Evolutionary conservation across 768 basidiomycete genomes (phyloP).

Genomic region (Tylopilus intermedius): DNA sequence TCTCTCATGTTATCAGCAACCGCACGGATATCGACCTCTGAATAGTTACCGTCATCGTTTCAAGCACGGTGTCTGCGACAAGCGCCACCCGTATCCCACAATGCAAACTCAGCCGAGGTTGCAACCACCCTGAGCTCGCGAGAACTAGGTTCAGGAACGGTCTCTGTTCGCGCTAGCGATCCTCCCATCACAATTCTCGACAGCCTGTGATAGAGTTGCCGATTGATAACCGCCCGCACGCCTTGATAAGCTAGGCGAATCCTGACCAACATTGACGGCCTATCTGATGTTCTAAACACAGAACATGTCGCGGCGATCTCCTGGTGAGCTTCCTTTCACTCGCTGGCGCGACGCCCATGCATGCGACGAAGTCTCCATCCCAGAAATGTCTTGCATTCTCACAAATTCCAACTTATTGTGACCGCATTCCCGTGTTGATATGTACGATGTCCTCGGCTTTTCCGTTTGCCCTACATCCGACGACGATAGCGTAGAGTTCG

Average conservation of each 20-base stretch:
- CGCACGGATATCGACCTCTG: not conserved
- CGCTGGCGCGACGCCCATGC: not conserved
- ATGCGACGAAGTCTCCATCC: too few relatives aligned
- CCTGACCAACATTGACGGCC: not conserved
- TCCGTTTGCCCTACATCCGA: not conserved
- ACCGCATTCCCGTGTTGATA: not conserved
- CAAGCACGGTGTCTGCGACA: too few relatives aligned
- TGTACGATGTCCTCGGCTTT: too few relatives aligned
- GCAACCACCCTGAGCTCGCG: not conserved
- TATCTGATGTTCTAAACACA: not conserved
- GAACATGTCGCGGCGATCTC: not conserved
- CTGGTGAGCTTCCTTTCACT: not conserved
- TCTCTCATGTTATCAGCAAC: not conserved
- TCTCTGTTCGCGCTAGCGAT: not conserved
- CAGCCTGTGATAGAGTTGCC: not conserved
- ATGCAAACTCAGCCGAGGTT: too few relatives aligned
- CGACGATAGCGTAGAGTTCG: not conserved
- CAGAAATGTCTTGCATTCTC: not conserved
- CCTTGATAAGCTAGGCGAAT: not conserved
- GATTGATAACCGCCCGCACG: not conserved
- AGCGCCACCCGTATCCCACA: too few relatives aligned
- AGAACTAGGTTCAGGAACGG: not conserved
- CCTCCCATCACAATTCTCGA: not conserved
- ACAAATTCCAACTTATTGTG: not conserved
- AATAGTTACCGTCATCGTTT: not conserved